Conservation (phyloP, 2,329 filamentous ascomycete genomes). For the Cladosporium austrohemisphaericum region DNA sequence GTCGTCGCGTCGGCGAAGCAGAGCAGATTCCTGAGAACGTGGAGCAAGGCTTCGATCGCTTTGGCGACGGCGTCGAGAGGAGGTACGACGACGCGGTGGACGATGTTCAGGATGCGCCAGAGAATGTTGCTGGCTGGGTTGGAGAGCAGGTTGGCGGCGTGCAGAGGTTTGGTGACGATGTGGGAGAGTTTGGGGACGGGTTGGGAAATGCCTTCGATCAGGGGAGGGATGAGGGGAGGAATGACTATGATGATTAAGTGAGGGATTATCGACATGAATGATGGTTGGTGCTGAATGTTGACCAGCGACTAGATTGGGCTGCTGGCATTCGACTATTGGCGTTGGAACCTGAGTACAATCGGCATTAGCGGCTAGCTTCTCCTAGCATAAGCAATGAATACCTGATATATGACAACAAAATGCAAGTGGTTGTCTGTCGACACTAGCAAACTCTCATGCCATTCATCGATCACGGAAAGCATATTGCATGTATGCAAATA, state of each 20-base stretch:
- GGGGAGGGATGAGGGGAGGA: constrained; percentile 34
- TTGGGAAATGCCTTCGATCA: constrained; percentile 44
- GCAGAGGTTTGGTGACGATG: constrained; percentile 41
- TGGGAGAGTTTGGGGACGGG: constrained; percentile 38
- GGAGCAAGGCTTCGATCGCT: constrained; percentile 32
- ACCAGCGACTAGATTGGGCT: too few species aligned
- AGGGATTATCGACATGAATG: too few species aligned
- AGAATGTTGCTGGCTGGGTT: constrained; percentile 35
- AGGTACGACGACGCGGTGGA: constrained; percentile 32
- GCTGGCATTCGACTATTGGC: too few species aligned
- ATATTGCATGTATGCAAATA: too few species aligned
- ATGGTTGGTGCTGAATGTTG: too few species aligned
- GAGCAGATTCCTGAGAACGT: constrained; percentile 38
- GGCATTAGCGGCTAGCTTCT: too few species aligned
- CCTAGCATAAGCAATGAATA: too few species aligned
- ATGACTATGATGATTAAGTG: constrained; percentile 23
- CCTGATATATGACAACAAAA: too few species aligned
- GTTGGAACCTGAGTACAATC: too few species aligned
- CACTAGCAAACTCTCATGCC: too few species aligned
- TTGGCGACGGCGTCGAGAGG: constrained; percentile 33
- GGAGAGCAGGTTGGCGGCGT: constrained; percentile 43
- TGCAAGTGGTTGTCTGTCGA: too few species aligned
- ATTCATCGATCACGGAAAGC: too few species aligned
- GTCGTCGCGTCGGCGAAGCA: constrained; percentile 33
- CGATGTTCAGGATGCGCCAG: constrained; percentile 35